phyloP scores from a whole-genome alignment of 2,329 filamentous ascomycete genomes.

The Aureobasidium melanogenum region DNA sequence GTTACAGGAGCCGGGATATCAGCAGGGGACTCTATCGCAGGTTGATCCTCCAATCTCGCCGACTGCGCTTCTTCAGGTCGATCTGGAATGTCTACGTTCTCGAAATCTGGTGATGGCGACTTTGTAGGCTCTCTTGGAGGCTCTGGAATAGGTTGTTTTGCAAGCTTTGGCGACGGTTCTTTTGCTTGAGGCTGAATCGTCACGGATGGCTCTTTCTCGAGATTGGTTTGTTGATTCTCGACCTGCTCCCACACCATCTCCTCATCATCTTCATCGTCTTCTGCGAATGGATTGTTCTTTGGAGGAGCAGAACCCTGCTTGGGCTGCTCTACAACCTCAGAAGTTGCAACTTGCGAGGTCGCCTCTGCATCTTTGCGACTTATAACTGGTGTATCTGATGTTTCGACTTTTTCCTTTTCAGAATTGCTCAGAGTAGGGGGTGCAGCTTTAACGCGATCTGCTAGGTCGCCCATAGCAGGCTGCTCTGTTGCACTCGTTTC shows the following conservation, averaged over 20 bases:
- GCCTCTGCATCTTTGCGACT: background rate
- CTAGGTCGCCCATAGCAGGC: constrained; percentile 35
- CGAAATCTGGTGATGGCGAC: constrained; percentile 35
- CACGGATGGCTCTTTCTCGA: background rate
- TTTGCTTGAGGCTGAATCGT: background rate
- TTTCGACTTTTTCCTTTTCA: background rate
- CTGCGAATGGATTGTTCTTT: constrained; percentile 4
- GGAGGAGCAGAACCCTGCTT: constrained; percentile 7
- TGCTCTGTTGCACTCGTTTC: constrained; percentile 6
- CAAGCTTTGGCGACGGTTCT: constrained; percentile 16
- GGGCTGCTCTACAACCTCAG: constrained; percentile 12
- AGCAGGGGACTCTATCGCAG: background rate
- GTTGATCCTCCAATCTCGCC: background rate
- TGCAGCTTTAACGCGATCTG: constrained; percentile 34
- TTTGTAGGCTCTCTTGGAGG: constrained; percentile 12
- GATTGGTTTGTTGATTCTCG: constrained; percentile 28
- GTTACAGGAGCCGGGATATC: background rate
- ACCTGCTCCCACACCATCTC: constrained; percentile 46
- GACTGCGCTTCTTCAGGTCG: background rate
- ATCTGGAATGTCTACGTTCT: constrained; percentile 38
- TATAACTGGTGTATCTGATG: background rate
- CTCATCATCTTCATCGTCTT: constrained; percentile 23
- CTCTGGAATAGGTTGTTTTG: constrained; percentile 11
- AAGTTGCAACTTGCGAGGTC: background rate
- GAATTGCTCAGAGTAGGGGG: constrained; percentile 24